These are phyloP conservation scores for Pythium rishiriense DNA, from an alignment of 352 stramenopile genomes.

Conservation along the genomic window DNA sequence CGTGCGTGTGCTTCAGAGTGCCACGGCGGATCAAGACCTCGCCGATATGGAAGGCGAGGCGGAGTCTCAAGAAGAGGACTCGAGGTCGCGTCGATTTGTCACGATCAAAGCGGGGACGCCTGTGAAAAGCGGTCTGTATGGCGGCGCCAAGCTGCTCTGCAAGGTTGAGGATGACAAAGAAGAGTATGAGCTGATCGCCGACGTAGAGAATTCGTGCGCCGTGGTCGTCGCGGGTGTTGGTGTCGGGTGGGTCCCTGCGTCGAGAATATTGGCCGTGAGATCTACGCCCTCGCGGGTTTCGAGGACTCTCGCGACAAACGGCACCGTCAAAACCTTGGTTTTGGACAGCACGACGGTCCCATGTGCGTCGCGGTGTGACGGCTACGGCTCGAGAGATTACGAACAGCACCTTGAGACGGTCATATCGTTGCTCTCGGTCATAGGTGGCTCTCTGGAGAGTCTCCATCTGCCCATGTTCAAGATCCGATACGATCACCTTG, in stretches of 20 bases:
- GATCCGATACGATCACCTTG: not conserved
- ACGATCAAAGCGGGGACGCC: not conserved
- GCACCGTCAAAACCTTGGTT: not conserved
- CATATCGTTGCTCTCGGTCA: not conserved
- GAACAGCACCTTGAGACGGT: not conserved
- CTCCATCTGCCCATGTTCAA: not conserved
- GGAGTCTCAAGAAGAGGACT: not conserved
- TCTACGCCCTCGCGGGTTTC: not conserved
- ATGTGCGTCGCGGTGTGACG: not conserved
- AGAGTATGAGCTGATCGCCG: not conserved
- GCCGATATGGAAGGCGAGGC: constrained; percentile 26
- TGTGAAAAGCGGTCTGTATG: not conserved
- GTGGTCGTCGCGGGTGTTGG: not conserved
- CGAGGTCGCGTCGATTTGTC: not conserved
- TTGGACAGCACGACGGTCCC: not conserved
- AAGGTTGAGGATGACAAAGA: not conserved
- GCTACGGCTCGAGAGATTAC: not conserved
- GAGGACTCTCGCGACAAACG: not conserved
- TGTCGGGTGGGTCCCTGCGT: constrained; percentile 2
- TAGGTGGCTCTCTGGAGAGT: constrained; percentile 2
- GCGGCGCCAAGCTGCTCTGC: constrained; percentile 4
- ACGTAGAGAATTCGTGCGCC: not conserved
- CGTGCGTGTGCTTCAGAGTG: constrained; percentile 5
- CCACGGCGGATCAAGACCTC: constrained; percentile 5
- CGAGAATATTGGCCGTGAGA: not conserved